A percentile compares a stretch with the other conserved stretches of the same genome.
Conservation (phyloP, 208 protist species). For the Leishmania tarentolae region DNA sequence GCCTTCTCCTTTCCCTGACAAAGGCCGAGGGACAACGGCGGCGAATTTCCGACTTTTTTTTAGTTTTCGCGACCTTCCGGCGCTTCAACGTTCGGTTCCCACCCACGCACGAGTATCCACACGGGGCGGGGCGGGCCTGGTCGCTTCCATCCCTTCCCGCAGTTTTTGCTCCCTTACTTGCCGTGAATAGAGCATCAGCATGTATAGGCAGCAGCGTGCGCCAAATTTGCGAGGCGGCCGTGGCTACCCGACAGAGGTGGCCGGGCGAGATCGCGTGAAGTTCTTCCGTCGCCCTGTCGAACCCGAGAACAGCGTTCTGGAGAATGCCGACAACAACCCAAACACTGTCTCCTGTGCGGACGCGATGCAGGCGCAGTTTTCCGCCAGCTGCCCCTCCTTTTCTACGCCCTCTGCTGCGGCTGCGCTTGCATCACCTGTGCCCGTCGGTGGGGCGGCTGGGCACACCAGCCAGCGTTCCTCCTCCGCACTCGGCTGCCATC, state of each 20-base stretch:
- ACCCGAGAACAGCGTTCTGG: conserved; percentile 29
- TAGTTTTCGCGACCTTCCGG: too few relatives aligned
- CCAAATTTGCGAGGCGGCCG: conserved; percentile 45
- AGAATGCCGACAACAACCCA: conserved; percentile 16
- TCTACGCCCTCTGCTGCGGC: conserved; percentile 18
- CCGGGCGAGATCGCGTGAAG: conserved; percentile 82
- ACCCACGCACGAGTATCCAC: neutral
- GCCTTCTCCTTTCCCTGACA: neutral
- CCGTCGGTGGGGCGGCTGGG: neutral
- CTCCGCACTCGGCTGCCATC: conserved; percentile 9
- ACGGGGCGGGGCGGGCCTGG: neutral
- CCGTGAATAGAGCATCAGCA: neutral
- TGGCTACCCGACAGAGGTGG: conserved; percentile 76
- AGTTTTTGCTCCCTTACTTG: neutral
- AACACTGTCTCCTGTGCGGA: conserved; percentile 1
- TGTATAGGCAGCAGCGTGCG: conserved; percentile 35
- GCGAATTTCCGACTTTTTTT: neutral
- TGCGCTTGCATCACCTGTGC: conserved; percentile 10
- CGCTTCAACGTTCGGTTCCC: neutral
- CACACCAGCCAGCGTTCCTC: neutral
- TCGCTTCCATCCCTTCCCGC: neutral
- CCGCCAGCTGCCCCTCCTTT: conserved; percentile 28
- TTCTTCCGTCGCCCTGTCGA: conserved; percentile 89
- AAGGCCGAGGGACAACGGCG: neutral
- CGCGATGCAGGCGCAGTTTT: conserved; percentile 28